Conservation (phyloP, 2,329 filamentous ascomycete species). For the Fusarium sp. region DNA sequence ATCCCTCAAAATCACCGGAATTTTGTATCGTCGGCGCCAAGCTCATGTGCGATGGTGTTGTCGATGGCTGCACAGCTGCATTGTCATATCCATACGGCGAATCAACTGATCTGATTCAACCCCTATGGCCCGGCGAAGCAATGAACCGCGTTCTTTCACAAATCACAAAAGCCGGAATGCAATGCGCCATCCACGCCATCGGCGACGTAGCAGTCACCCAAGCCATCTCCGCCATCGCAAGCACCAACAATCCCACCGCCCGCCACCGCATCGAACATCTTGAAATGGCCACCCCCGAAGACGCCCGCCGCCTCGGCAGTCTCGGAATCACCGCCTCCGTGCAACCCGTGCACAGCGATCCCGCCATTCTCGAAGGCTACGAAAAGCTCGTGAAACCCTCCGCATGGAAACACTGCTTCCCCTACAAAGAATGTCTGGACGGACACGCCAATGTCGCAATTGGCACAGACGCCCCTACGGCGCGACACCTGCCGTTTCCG, state of each 20-base stretch:
- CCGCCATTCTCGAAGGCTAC: slow-evolving; percentile 72
- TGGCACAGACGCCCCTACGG: slow-evolving; percentile 70
- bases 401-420: slow-evolving; percentile 69
- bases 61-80: slow-evolving; percentile 74
- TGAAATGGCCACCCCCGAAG: slow-evolving; percentile 66
- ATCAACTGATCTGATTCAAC: slow-evolving; percentile 56
- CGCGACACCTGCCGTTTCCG: slow-evolving; percentile 63
- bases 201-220: slow-evolving; percentile 69
- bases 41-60: slow-evolving; percentile 72
- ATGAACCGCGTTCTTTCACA: slow-evolving; percentile 65
- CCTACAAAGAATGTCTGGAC: slow-evolving; percentile 70
- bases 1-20: slow-evolving; percentile 43
- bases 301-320: slow-evolving; percentile 66
- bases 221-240: slow-evolving; percentile 67
- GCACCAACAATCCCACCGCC: slow-evolving; percentile 55
- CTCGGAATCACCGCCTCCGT: slow-evolving; percentile 71
- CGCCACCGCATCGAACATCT: slow-evolving; percentile 75
- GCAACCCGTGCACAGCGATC: slow-evolving; percentile 69
- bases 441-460: slow-evolving; percentile 66
- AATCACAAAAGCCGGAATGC: slow-evolving; percentile 66
- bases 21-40: slow-evolving; percentile 69
- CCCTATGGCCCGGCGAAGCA: slow-evolving; percentile 65
- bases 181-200: slow-evolving; percentile 74
- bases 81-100: slow-evolving; percentile 69
- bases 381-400: slow-evolving; percentile 65